Evolutionary conservation across 108 stramenopile genomes (phyloP), one percentile per base, ranked within the genome.

Genomic region (Nitzschia sp.): DNA sequence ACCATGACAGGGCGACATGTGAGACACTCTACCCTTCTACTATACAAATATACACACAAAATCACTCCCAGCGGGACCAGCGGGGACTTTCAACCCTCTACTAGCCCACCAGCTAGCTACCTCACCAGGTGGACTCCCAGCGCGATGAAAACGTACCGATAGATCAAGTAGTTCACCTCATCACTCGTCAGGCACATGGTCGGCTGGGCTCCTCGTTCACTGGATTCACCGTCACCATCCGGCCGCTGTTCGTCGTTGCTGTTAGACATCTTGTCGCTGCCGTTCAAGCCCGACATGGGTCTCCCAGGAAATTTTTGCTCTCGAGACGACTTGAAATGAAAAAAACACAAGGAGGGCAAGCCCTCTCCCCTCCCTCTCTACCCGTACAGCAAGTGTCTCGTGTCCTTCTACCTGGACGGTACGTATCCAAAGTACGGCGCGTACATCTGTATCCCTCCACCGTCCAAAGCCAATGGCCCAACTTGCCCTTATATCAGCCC

Each of bases 101-200:
- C 48, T 50, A n/a, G 53, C 25, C 12, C 12, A 22, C 53, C 25
- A 54, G 17, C 26, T 11, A 39, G 38, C 38, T 3, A 11, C 38
- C 15, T 8, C 40, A 39, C 15, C 37, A 15, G 38, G 12, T 1
- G 12, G 57, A 1, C 11, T 22, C 22, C 11, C 53, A 20, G 22
- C 20, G 22, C 25, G 1, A 24, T 2, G 3, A 11, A 24, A 10
- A 81, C 76, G 71, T 96, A 98, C 54, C 97, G 83, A 71, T 94
- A 97, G 7, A 98, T 79, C 0, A 98, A 78, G 74, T 89, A 92
- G 69, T 98, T 98, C 29, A 98, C 77, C 70, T 98, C 97, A 62
- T 98, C 97, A 53, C 88, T 87, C 39, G 92, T 83, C 8, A 91
- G 64, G 17, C 70, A 74, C 80, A 85, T 67, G 8, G 60, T 43